These are phyloP conservation scores for Cercospora sp. DNA, from an alignment of 2,329 filamentous ascomycete genomes.

Conservation along the genomic window DNA sequence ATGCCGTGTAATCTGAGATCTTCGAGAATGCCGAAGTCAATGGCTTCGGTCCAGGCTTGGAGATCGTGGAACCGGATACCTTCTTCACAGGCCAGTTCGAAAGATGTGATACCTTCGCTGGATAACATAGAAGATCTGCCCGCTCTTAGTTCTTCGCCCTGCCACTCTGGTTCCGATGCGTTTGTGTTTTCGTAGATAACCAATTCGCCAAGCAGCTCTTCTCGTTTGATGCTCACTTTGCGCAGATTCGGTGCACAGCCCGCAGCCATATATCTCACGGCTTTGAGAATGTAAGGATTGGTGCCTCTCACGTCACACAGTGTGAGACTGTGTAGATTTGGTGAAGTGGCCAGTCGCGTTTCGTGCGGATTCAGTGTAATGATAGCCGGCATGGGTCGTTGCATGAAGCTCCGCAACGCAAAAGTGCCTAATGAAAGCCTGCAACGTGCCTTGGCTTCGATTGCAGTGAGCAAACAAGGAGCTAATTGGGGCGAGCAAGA, in stretches of 20 bases:
- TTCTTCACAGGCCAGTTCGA: not conserved
- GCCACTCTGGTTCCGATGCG: not conserved
- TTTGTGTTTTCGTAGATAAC: no score
- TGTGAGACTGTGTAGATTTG: not conserved
- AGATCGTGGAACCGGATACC: not conserved
- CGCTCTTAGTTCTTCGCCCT: not conserved
- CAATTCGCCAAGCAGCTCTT: no score
- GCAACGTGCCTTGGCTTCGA: not conserved
- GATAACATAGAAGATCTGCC: not conserved
- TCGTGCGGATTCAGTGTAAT: not conserved
- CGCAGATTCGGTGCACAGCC: not conserved
- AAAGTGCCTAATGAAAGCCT: not conserved
- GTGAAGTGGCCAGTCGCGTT: not conserved
- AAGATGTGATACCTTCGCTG: not conserved
- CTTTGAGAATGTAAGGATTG: not conserved
- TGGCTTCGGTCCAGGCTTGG: not conserved
- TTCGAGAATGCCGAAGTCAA: not conserved
- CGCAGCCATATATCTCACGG: not conserved
- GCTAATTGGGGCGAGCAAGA: not conserved
- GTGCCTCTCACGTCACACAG: not conserved
- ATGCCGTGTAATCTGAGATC: not conserved
- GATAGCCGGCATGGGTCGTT: not conserved
- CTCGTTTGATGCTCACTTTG: not conserved
- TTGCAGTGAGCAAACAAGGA: not conserved
- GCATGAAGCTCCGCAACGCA: not conserved